Evolutionary conservation across 78 protist species (phyloP).

Genomic region (Pigoraptor vietnamica): DNA sequence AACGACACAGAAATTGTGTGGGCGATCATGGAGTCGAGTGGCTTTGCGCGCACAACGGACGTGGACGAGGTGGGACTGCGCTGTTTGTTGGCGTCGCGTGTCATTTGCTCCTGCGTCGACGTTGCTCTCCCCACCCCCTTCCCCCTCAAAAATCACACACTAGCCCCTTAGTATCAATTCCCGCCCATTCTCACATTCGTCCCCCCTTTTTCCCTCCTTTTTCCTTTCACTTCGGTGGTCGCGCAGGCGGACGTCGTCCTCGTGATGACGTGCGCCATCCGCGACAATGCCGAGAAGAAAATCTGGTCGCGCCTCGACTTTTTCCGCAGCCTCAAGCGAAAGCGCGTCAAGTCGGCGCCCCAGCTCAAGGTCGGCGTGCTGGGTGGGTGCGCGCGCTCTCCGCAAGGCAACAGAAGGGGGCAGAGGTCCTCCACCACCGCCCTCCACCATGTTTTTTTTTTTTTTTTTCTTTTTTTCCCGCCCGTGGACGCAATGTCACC

Average conservation of each 20-base stretch:
- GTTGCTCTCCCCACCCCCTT: no score
- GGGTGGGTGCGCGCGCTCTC: no score
- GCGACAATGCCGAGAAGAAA: slow-evolving; percentile 83
- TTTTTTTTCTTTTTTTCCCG: no score
- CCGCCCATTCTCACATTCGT: no score
- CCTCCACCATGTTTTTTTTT: neutral
- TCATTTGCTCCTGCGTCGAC: no score
- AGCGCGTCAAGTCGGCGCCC: neutral
- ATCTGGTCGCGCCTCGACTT: slow-evolving; percentile 67
- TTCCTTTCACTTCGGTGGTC: neutral
- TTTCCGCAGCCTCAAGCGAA: neutral
- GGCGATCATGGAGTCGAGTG: slow-evolving; percentile 46
- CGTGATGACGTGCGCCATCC: slow-evolving; percentile 84
- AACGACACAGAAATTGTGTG: slow-evolving; percentile 75
- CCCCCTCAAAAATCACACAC: no score
- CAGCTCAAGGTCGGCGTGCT: neutral
- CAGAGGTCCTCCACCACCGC: no score
- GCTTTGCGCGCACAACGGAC: slow-evolving; percentile 22
- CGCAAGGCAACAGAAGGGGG: no score
- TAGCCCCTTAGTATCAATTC: no score
- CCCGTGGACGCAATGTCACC: no score
- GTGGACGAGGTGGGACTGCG: neutral
- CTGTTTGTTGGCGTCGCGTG: no score
- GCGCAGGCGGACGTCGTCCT: slow-evolving; percentile 66
- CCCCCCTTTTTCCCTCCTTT: no score